These are phyloP conservation scores for Kodamaea suecica DNA, from an alignment of 1,139 yeast genomes.

Conservation along the genomic window DNA sequence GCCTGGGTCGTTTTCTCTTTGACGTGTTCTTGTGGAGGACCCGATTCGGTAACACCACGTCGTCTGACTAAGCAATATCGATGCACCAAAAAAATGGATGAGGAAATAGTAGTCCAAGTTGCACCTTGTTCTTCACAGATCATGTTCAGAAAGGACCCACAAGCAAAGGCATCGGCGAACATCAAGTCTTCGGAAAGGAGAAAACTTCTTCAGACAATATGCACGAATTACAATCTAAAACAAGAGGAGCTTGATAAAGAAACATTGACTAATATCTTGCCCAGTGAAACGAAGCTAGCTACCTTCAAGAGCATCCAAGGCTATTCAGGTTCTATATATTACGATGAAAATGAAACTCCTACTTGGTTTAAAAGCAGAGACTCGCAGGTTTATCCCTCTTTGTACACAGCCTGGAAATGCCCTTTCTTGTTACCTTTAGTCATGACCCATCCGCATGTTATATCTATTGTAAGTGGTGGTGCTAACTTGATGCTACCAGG, in stretches of 20 bases:
- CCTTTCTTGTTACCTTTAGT: constrained; percentile 66
- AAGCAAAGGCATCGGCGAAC: constrained; percentile 71
- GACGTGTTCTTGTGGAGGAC: too few relatives aligned
- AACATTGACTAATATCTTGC: constrained; percentile 49
- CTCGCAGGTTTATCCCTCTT: constrained; percentile 60
- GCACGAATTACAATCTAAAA: constrained; percentile 45
- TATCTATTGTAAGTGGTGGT: constrained; percentile 62
- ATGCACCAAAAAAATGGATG: too few relatives aligned
- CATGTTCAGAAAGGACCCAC: constrained; percentile 21
- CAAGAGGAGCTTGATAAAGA: constrained; percentile 45
- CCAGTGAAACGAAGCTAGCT: constrained; percentile 63
- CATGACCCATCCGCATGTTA: constrained; percentile 70
- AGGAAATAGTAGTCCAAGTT: too few relatives aligned
- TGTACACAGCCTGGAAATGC: constrained; percentile 68
- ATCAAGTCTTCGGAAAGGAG: constrained; percentile 81
- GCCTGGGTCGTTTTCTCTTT: too few relatives aligned
- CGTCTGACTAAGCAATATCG: too few relatives aligned
- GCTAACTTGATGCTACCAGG: constrained; percentile 95
- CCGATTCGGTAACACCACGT: too few relatives aligned
- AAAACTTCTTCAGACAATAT: constrained; percentile 49
- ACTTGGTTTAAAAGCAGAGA: constrained; percentile 68
- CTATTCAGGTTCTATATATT: constrained; percentile 59
- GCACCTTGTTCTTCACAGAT: neutral
- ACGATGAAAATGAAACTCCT: constrained; percentile 64
- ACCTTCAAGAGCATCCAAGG: constrained; percentile 56